Base-by-base conservation (phyloP, 1,139 yeast species). In the Pichia sp. region DNA sequence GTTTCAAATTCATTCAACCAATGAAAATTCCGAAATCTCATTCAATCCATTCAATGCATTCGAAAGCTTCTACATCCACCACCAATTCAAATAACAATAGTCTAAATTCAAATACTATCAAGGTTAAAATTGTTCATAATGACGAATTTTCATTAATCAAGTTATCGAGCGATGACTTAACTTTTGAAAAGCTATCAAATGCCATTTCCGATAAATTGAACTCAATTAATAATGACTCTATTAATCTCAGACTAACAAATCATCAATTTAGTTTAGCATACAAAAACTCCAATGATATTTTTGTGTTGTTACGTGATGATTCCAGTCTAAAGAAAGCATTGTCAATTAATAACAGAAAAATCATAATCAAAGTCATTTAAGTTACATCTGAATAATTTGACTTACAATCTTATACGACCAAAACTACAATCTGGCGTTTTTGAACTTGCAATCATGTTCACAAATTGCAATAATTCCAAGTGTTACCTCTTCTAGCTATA, bases 141-240 rank as follows among this genome's bases (percentile, higher is more conserved):
- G 49, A 52, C 4, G 58, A 55, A 32, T 52, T 48, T 27, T 45
- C 49, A 10, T 45, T 51, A 27, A 44, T 55, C 37, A 52, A 51
- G 40, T 23, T 54, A 37, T 26, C 39, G 5, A 38, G 29, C 11
- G 45, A 47, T 32, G 45, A 48, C 4, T 6, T 45, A 2, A 45
- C 41, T n/a, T 43, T 55, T 16, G 38, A 42, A 10, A 37, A 35
- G 29, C 41, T 55, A 29, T 47, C 49, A 27, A 28, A 40, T 16
- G 47, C 51, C 31, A 53, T 55, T 5, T 48, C 55, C 3, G 31
- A 31, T 26, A 38, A 31, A 33, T 16, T 38, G 3, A 38, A 4
- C 10, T 16, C 16, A 7, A 16, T 16, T 16, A 8, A 31, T 31
- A 31, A 31, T 31, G 33, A 8, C 33, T 11, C 8, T 11, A 31